Base-by-base conservation (phyloP, 75 land plant species). In the Ceratopteris richardii region DNA sequence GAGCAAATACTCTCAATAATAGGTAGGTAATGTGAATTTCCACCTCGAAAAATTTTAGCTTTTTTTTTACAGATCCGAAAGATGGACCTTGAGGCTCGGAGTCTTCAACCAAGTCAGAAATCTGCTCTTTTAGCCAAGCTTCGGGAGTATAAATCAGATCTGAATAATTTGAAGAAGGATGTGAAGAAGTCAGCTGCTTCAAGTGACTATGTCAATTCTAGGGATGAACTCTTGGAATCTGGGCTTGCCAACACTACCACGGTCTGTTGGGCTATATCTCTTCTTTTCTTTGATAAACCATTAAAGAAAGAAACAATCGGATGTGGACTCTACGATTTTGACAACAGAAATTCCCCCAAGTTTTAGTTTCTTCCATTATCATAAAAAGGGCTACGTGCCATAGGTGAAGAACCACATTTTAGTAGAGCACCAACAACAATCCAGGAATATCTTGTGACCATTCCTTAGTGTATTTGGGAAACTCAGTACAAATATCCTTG, bases 11-110 rank as follows among this genome's bases (percentile, higher is more conserved):
- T 44, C 31, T 21, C 16, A 42, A 17, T 44, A 25, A 14, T 23
- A 21, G 3, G 9, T 33, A 9, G 37, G 37, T 21, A 50, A 11
- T 20, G 25, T 2, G 12, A 11, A 11, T 50, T 50, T 11, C 12
- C 3, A 3, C 25, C 7, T 3, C 11, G 3, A 50, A 50, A 33
- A 46, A 2, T 3, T 3, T 46, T 4, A 3, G 62, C 44, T 20
- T 66, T 17, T 0, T 22, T 61, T 52, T 39, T 30, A 27, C 31
- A 70, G 73, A 70, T 70, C 51, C 73, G 66, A 21, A 54, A 61
- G 24, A 70, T 70, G 73, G 73, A 70, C 27, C 54, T 70, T 60
- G 73, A 70, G 62, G 73, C 73, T 27, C 68, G 73, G 29, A 70
- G 61, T 50, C 50, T 70, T 23, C 60, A 44, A 13, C 67, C 67